phyloP scores from a whole-genome alignment of 768 basidiomycete species.

The Trametopsis cervina region DNA sequence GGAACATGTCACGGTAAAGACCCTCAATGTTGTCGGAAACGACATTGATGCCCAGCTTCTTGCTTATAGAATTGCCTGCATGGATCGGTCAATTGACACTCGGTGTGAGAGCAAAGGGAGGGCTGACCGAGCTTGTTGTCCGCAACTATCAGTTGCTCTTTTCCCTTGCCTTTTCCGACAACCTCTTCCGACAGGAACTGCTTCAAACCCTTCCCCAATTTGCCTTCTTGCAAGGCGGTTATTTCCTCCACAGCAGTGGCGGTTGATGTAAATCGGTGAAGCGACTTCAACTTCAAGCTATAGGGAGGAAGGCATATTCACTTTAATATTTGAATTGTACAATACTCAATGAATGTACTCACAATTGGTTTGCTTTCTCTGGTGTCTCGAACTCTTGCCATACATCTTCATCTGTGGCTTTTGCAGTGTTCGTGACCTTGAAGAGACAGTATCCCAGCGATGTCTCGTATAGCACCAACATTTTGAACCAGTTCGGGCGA shows the following conservation, averaged over 20 bases:
- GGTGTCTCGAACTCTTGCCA: constrained; percentile 93
- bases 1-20: constrained; percentile 74
- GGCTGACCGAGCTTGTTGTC: constrained; percentile 85
- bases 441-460: constrained; percentile 97
- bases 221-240: constrained; percentile 86
- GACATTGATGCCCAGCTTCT: constrained; percentile 91
- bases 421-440: constrained; percentile 87
- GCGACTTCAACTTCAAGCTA: constrained; percentile 88
- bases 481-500: no score
- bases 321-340: background rate
- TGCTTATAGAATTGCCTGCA: constrained; percentile 78
- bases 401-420: constrained; percentile 78
- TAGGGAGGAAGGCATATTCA: constrained; percentile 1
- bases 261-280: constrained; percentile 96
- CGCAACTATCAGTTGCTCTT: constrained; percentile 77
- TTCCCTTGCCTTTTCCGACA: constrained; percentile 84
- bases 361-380: constrained; percentile 90
- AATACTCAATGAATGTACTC: constrained; percentile 26
- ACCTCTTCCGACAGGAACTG: constrained; percentile 87
- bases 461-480: constrained; percentile 97
- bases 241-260: constrained; percentile 97
- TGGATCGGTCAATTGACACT: background rate
- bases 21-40: constrained; percentile 41
- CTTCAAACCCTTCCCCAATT: constrained; percentile 88
- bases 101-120: background rate